Conservation (phyloP, 371 early-diverging fungal species). For the Mucor ambiguus region DNA sequence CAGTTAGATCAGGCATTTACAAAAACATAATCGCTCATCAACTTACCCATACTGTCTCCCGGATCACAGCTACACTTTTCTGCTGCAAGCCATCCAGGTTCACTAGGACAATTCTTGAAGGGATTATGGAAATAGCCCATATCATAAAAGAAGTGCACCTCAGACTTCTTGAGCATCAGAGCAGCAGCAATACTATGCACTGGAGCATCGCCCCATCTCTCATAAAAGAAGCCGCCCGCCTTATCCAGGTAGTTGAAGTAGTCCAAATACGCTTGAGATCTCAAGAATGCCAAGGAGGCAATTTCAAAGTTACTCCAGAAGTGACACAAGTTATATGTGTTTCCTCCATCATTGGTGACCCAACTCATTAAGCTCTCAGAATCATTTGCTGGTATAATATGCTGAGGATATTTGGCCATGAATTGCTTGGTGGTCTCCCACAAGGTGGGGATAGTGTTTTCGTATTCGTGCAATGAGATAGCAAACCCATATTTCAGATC, state of each 20-base stretch:
- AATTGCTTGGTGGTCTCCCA: slow-evolving; percentile 67
- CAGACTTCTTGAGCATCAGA: slow-evolving; percentile 74
- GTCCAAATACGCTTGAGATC: slow-evolving; percentile 76
- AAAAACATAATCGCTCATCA: background rate
- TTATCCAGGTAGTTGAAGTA: slow-evolving; percentile 70
- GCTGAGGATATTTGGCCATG: slow-evolving; percentile 55
- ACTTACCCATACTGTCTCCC: slow-evolving; percentile 54
- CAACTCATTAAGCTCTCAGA: slow-evolving; percentile 40
- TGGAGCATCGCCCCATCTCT: slow-evolving; percentile 98
- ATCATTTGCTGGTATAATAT: slow-evolving; percentile 33
- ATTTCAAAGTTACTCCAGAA: slow-evolving; percentile 99
- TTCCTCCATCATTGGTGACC: slow-evolving; percentile 39
- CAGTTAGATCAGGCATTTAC: background rate
- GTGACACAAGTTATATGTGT: slow-evolving; percentile 80
- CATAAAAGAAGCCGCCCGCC: slow-evolving; percentile 94
- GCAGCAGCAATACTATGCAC: slow-evolving; percentile 93
- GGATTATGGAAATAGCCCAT: slow-evolving; percentile 82
- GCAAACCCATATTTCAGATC: slow-evolving; percentile 84
- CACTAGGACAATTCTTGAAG: slow-evolving; percentile 73
- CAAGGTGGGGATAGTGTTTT: slow-evolving; percentile 82
- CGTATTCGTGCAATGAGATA: slow-evolving; percentile 77
- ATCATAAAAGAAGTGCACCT: slow-evolving; percentile 94
- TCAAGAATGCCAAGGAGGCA: slow-evolving; percentile 80
- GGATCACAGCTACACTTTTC: slow-evolving; percentile 68
- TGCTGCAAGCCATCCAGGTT: slow-evolving; percentile 45